phyloP scores from a whole-genome alignment of 805 yeast genomes.

The Candida hungchunana region DNA sequence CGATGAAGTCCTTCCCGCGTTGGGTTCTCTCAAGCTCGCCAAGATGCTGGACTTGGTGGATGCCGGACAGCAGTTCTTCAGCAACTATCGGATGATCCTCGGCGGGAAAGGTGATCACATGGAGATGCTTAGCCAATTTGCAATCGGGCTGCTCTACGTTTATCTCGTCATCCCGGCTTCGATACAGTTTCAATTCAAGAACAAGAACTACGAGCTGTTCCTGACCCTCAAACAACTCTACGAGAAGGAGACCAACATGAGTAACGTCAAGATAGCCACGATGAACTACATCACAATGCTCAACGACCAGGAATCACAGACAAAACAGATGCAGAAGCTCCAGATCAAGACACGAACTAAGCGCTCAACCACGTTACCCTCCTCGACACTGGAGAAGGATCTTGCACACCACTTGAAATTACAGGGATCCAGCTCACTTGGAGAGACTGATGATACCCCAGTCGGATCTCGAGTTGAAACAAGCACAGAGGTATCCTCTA shows the following conservation, averaged over 20 bases:
- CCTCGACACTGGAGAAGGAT: constrained; percentile 16
- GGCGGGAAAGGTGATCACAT: constrained; percentile 16
- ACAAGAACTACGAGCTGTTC: constrained; percentile 36
- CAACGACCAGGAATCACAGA: constrained; percentile 13
- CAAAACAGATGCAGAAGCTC: constrained; percentile 6
- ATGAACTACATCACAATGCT: constrained; percentile 30
- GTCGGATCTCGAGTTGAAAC: constrained; percentile 1
- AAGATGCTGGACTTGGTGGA: constrained; percentile 36
- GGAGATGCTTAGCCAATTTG: constrained; percentile 31
- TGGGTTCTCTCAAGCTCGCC: constrained; percentile 30
- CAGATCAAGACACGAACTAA: constrained; percentile 10
- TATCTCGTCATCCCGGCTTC: constrained; percentile 36
- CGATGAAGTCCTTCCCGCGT: constrained; percentile 30
- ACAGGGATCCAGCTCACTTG: background rate
- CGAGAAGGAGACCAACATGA: constrained; percentile 35
- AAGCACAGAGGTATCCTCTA: constrained; percentile 6
- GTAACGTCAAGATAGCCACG: constrained; percentile 35
- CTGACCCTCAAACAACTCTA: constrained; percentile 31
- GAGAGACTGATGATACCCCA: background rate
- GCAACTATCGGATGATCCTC: constrained; percentile 26
- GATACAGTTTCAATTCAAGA: constrained; percentile 37
- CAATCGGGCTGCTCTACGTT: constrained; percentile 35
- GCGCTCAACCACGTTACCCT: constrained; percentile 33
- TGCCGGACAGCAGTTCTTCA: constrained; percentile 32
- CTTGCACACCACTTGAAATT: constrained; percentile 12